Percentiles rank a stretch among this genome's conserved stretches.
Evolutionary conservation across 768 basidiomycete genomes (phyloP).

Genomic region (Exsudoporus frostii): DNA sequence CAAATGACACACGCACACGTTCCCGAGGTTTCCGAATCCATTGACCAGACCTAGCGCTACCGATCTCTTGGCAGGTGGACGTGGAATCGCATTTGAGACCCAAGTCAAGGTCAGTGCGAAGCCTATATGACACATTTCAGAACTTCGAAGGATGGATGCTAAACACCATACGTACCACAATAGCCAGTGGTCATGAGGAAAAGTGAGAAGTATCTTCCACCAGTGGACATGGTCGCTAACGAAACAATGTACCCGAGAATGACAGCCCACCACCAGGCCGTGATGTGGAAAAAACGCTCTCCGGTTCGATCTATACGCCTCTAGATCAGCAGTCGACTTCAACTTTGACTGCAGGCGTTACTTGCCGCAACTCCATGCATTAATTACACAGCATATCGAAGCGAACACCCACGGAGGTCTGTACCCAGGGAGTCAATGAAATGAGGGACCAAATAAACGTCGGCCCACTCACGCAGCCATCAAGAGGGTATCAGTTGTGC

Average conservation of each 20-base stretch:
- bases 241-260: conserved; percentile 61
- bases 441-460: neutral
- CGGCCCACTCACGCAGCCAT: conserved; percentile 49
- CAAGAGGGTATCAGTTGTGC: conserved; percentile 55
- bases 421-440: neutral
- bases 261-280: conserved; percentile 54
- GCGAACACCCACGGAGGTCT: conserved; percentile 67
- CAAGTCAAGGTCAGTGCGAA: conserved; percentile 50
- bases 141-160: neutral
- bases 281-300: conserved; percentile 63
- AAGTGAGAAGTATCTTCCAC: conserved; percentile 55
- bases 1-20: conserved; percentile 41
- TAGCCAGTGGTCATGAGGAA: conserved; percentile 64
- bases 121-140: conserved; percentile 25
- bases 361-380: conserved; percentile 54
- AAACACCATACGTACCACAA: conserved; percentile 30
- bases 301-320: conserved; percentile 47
- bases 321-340: neutral
- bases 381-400: conserved; percentile 45
- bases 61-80: conserved; percentile 50
- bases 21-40: conserved; percentile 56
- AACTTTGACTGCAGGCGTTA: neutral
- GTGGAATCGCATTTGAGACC: conserved; percentile 59
- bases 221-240: conserved; percentile 47
- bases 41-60: conserved; percentile 64